Conservation (phyloP, 768 basidiomycete species). For the Obba rivulosa region DNA sequence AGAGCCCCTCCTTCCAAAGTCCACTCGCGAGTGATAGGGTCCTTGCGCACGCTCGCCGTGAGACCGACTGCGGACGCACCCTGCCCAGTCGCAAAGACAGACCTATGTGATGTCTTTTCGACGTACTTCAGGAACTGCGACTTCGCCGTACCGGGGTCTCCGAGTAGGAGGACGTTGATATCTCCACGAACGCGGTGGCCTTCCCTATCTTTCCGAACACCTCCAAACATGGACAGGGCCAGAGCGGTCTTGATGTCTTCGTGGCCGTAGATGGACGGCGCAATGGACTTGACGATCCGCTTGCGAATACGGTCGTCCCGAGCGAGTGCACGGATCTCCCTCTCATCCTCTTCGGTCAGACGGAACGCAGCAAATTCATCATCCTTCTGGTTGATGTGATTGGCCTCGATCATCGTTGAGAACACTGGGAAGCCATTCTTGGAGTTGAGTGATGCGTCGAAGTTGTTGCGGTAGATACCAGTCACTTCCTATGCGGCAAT, state of each 20-base stretch:
- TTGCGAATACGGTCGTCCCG: slow-evolving; percentile 94
- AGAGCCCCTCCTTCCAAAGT: slow-evolving; percentile 97
- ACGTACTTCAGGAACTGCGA: slow-evolving; percentile 99
- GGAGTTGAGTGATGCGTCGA: slow-evolving; percentile 94
- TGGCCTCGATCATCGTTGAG: slow-evolving; percentile 96
- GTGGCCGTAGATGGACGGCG: slow-evolving; percentile 98
- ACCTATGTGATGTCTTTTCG: slow-evolving; percentile 96
- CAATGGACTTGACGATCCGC: slow-evolving; percentile 97
- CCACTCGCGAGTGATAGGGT: slow-evolving; percentile 97
- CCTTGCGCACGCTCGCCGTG: slow-evolving; percentile 98
- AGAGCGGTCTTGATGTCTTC: slow-evolving; percentile 99
- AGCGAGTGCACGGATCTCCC: slow-evolving; percentile 80
- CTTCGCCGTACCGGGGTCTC: slow-evolving; percentile 98
- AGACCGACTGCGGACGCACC: slow-evolving; percentile 98
- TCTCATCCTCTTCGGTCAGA: slow-evolving; percentile 95
- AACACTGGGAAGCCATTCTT: slow-evolving; percentile 99
- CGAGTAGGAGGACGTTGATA: slow-evolving; percentile 93
- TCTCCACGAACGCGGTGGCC: slow-evolving; percentile 94
- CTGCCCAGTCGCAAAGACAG: slow-evolving; percentile 97
- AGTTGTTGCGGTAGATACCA: slow-evolving; percentile 97
- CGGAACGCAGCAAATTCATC: slow-evolving; percentile 98
- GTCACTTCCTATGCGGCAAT: slow-evolving; percentile 75
- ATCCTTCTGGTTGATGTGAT: slow-evolving; percentile 98
- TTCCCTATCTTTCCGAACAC: slow-evolving; percentile 93
- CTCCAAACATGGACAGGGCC: slow-evolving; percentile 91